Percentiles rank a stretch among this genome's conserved stretches.
Conservation (phyloP, 306 rosid species). For the Fragaria vesca region DNA sequence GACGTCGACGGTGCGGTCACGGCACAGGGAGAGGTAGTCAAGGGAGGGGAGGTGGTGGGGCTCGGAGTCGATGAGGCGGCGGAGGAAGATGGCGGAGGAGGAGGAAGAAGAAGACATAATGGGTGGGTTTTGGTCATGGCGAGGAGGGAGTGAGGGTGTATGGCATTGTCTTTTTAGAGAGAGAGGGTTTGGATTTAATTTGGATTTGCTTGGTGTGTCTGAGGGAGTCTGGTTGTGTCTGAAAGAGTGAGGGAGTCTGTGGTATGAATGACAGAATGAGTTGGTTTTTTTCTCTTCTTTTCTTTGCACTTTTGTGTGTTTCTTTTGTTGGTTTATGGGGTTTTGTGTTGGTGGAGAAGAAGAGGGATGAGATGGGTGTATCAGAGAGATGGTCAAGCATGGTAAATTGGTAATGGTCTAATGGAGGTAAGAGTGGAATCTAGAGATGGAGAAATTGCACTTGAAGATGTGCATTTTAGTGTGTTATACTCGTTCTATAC, state of each 20-base stretch:
- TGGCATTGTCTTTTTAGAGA: not conserved
- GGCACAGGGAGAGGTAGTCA: slow-evolving; percentile 40
- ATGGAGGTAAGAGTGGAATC: not conserved
- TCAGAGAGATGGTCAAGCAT: not conserved
- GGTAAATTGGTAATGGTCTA: not conserved
- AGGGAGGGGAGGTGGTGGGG: slow-evolving; percentile 32
- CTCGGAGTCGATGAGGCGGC: slow-evolving; percentile 19
- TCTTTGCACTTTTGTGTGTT: not conserved
- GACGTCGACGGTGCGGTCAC: slow-evolving; percentile 38
- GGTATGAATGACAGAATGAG: not conserved
- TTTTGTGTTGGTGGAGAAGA: not conserved
- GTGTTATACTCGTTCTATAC: not conserved
- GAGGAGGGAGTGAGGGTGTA: slow-evolving; percentile 8
- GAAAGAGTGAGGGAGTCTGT: not conserved
- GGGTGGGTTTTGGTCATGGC: slow-evolving; percentile 24
- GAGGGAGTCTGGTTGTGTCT: not conserved
- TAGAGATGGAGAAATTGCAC: not conserved
- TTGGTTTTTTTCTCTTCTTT: not conserved
- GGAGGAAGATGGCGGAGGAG: not conserved
- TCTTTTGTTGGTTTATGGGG: slow-evolving; percentile 9
- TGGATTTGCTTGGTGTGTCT: not conserved
- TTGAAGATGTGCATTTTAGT: not conserved
- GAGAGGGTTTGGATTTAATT: not conserved
- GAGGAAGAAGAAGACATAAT: not conserved
- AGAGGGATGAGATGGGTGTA: not conserved